These are phyloP conservation scores for Physcia stellaris DNA, from an alignment of 495 filamentous ascomycete genomes.

Conservation along the genomic window DNA sequence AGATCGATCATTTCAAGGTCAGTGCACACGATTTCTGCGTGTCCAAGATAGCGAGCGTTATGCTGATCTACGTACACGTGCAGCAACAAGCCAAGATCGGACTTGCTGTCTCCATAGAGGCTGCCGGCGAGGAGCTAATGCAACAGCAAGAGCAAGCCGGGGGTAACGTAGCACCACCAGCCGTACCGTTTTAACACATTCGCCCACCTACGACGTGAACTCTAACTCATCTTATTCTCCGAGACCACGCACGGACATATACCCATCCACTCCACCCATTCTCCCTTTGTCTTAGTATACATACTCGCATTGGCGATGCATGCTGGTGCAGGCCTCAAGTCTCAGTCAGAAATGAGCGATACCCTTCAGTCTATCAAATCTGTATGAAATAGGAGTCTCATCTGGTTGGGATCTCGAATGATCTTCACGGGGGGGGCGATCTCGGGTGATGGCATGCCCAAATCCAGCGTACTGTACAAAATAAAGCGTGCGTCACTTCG, in stretches of 20 bases:
- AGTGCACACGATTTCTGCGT: conserved; percentile 17
- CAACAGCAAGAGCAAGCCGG: conserved; percentile 69
- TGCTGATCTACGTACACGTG: conserved; percentile 13
- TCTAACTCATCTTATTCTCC: not conserved
- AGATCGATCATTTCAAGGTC: conserved; percentile 95
- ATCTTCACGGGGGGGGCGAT: too few species aligned
- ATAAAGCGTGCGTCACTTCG: too few species aligned
- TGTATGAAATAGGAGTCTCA: too few species aligned
- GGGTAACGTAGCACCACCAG: conserved; percentile 17
- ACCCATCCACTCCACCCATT: conserved; percentile 7
- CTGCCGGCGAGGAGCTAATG: conserved; percentile 77
- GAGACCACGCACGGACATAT: not conserved
- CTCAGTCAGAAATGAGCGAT: too few species aligned
- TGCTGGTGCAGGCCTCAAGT: not conserved
- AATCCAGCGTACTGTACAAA: too few species aligned
- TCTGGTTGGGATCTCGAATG: too few species aligned
- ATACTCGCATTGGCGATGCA: not conserved
- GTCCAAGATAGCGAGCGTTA: not conserved
- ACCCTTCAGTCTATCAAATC: too few species aligned
- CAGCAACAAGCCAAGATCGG: conserved; percentile 94
- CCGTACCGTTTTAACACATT: conserved; percentile 12
- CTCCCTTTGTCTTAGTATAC: conserved; percentile 7
- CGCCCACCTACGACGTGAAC: not conserved
- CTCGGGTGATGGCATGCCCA: too few species aligned
- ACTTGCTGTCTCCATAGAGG: conserved; percentile 86